Conservation (phyloP, 1,139 yeast genomes). For the Suhomyces chickasaworum region DNA sequence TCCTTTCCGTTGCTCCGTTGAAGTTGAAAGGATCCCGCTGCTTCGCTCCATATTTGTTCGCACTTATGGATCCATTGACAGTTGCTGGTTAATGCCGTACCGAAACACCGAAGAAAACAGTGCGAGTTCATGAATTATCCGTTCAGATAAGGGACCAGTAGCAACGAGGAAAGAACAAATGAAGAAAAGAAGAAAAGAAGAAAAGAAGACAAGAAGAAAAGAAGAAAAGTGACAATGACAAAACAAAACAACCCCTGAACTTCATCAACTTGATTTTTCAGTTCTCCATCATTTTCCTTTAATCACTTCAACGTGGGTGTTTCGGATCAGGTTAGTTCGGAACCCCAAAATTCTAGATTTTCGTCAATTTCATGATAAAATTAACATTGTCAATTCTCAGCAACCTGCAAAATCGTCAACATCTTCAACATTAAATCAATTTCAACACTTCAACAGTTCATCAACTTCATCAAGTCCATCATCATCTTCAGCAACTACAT, state of each 20-base stretch:
- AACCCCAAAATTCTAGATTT: neutral
- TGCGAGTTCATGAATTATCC: neutral
- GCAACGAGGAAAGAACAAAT: too few species aligned
- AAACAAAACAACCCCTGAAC: too few species aligned
- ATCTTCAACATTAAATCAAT: too few species aligned
- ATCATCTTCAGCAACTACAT: neutral
- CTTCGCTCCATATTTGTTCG: neutral
- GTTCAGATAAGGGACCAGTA: too few species aligned
- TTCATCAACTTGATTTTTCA: too few species aligned
- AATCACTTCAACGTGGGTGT: neutral
- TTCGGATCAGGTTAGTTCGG: conserved; percentile 1
- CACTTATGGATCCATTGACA: neutral
- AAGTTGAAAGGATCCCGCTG: too few species aligned
- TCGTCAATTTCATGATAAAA: neutral
- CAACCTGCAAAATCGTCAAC: too few species aligned
- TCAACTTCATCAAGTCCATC: neutral
- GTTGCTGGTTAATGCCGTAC: neutral
- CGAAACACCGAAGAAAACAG: neutral
- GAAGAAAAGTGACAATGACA: too few species aligned
- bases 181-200: too few species aligned
- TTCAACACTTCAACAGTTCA: too few species aligned
- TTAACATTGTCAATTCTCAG: neutral
- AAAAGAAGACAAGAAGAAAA: too few species aligned
- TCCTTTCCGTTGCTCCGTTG: neutral
- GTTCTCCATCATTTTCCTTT: too few species aligned